Percentiles rank a stretch among this genome's conserved stretches.
phyloP scores from a whole-genome alignment of 2,329 filamentous ascomycete genomes.

The Amauroascus verrucosus region DNA sequence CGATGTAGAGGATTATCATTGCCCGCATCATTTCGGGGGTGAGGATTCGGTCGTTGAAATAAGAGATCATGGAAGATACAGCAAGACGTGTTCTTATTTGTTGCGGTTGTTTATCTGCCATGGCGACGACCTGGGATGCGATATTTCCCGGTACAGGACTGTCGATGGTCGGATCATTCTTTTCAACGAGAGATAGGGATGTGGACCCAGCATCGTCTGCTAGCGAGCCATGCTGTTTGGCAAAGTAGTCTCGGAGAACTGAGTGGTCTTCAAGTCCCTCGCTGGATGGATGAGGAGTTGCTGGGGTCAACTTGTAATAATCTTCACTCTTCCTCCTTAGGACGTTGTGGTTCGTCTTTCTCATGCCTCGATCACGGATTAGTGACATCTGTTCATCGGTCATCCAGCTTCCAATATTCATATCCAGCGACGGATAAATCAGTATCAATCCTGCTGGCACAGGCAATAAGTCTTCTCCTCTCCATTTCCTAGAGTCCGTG shows the following conservation, averaged over 20 bases:
- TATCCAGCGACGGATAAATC: conserved; percentile 82
- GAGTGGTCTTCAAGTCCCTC: conserved; percentile 50
- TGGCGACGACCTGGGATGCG: conserved; percentile 29
- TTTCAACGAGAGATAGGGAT: not conserved
- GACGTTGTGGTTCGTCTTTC: conserved; percentile 68
- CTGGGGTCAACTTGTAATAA: conserved; percentile 64
- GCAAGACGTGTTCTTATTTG: conserved; percentile 72
- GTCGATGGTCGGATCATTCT: conserved; percentile 21
- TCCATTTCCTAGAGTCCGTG: conserved; percentile 46
- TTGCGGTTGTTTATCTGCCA: conserved; percentile 33
- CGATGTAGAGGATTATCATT: conserved; percentile 97
- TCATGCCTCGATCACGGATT: conserved; percentile 70
- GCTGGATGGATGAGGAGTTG: conserved; percentile 71
- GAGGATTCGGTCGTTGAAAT: conserved; percentile 90
- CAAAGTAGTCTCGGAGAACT: conserved; percentile 24
- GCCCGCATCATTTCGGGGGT: conserved; percentile 97
- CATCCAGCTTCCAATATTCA: conserved; percentile 99
- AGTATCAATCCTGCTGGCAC: conserved; percentile 70
- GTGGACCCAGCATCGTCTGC: not conserved
- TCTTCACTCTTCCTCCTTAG: conserved; percentile 78
- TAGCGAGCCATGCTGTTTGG: conserved; percentile 16
- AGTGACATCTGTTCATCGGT: conserved; percentile 93
- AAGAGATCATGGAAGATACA: conserved; percentile 94
- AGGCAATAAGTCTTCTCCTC: conserved; percentile 53
- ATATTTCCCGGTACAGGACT: conserved; percentile 25